Conservation (phyloP, 768 basidiomycete species). For the Amanita thiersii region DNA sequence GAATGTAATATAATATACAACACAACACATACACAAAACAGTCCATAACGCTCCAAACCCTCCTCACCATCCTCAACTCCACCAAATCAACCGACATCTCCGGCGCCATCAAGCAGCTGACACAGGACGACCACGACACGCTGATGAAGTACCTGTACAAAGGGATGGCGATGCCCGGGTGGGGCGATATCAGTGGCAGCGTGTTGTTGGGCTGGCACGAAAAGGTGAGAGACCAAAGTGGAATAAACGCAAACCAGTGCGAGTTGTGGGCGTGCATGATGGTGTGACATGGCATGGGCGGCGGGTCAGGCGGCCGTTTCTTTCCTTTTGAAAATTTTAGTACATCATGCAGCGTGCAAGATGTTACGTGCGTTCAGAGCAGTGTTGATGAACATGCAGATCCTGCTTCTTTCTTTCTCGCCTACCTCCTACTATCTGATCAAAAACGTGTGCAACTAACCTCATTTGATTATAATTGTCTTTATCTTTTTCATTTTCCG, state of each 20-base stretch:
- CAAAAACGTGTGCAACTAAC: neutral
- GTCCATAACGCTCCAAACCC: conserved; percentile 71
- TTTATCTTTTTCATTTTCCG: neutral
- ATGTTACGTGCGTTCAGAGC: too few relatives aligned
- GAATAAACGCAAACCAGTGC: too few relatives aligned
- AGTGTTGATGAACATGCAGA: too few relatives aligned
- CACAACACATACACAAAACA: conserved; percentile 21
- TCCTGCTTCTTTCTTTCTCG: neutral
- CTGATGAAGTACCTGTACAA: conserved; percentile 99
- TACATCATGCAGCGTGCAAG: too few relatives aligned
- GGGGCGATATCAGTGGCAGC: conserved; percentile 53
- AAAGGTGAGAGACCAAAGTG: too few relatives aligned
- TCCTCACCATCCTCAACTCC: conserved; percentile 88
- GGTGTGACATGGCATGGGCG: too few relatives aligned
- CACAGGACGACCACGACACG: conserved; percentile 74
- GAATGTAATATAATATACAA: too few relatives aligned
- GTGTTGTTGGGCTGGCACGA: conserved; percentile 89
- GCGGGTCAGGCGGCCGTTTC: too few relatives aligned
- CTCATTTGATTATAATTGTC: conserved; percentile 1
- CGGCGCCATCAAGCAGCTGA: conserved; percentile 60
- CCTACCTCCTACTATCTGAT: neutral
- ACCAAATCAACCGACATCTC: conserved; percentile 87
- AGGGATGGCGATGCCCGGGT: conserved; percentile 72
- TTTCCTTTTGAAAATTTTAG: too few relatives aligned
- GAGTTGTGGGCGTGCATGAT: too few relatives aligned